These are phyloP conservation scores for Alternaria postmessia DNA, from an alignment of 2,329 filamentous ascomycete genomes.

Conservation along the genomic window DNA sequence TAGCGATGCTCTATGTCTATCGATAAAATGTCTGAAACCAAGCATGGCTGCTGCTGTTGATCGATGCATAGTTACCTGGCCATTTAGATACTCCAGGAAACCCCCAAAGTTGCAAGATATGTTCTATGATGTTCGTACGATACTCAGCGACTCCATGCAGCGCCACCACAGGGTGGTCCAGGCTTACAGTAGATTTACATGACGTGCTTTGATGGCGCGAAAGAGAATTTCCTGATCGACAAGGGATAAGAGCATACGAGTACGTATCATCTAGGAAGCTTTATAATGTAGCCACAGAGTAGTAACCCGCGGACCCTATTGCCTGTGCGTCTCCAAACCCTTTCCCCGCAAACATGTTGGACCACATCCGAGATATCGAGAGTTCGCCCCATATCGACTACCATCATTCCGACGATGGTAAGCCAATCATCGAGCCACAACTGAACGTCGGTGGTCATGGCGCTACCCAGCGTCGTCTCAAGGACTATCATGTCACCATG, in stretches of 20 bases:
- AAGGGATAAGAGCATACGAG: background rate
- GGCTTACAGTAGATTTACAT: slow-evolving; percentile 20
- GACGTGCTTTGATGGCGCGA: slow-evolving; percentile 28
- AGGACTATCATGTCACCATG: slow-evolving; percentile 33
- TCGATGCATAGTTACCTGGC: background rate
- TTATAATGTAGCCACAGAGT: slow-evolving; percentile 13
- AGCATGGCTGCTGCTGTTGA: background rate
- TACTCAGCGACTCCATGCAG: background rate
- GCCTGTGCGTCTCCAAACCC: slow-evolving; percentile 1
- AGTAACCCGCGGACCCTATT: background rate
- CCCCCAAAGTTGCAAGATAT: background rate
- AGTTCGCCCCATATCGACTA: slow-evolving; percentile 16
- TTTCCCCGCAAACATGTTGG: slow-evolving; percentile 12
- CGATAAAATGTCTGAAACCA: background rate
- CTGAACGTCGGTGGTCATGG: slow-evolving; percentile 31
- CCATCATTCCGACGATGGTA: slow-evolving; percentile 14
- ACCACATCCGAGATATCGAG: slow-evolving; percentile 23
- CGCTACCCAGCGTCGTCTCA: slow-evolving; percentile 26
- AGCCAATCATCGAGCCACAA: slow-evolving; percentile 28
- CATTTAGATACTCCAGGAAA: background rate
- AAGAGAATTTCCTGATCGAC: slow-evolving; percentile 21
- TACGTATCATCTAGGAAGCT: background rate
- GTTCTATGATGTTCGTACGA: background rate
- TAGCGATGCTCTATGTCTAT: background rate
- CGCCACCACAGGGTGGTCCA: slow-evolving; percentile 17